Evolutionary conservation across 1,284 basidiomycete genomes (phyloP), one percentile per base, ranked within the genome.

Genomic region (Xerocomus minutiporus): DNA sequence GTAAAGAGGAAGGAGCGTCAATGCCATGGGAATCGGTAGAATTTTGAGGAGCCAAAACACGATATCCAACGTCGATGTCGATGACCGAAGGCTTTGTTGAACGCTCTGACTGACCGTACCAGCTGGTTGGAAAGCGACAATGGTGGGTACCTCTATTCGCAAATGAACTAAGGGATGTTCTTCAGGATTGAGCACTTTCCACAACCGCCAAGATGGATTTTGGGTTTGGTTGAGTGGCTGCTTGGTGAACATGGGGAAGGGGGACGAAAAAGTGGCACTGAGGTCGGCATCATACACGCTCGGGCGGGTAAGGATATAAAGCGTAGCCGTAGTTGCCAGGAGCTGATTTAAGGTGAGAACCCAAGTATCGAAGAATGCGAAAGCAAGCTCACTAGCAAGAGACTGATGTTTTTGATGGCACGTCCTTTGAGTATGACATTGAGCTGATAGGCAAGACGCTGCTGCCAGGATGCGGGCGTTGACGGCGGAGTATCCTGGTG

Each of bases 21-120:
- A 77, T 2, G 83, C 80, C 63, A 97, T 96, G 0, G 96, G 96
- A 1, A 93, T 68, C 1, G 94, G 74, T 64, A 97, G 84, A 56
- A 93, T 87, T 70, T 91, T 91, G 65, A 88, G 62, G 35, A 91
- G 71, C 82, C 90, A 89, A 45, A 86, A 72, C 7, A 91, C 60
- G n/a, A 79, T 71, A 32, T 78, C 76, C 44, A 82, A 64, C 2
- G 77, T 78, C 45, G 75, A 74, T 48, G 71, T 72, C 53, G 79
- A 80, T 53, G 75, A 71, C 36, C 73, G 72, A 26, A 73, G 65
- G 25, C 74, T 73, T 46, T 73, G 66, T 31, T 68, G 66, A 38
- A 60, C 62, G 54, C 57, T 59, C 55, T 61, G 59, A 45, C 57
- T 52, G 55, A 56, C 60, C n/a, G 58, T 54, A 11, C 58, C 59